A percentile compares a stretch with the other conserved stretches of the same genome.
Conservation (phyloP, 2,329 filamentous ascomycete genomes). For the Hypoxylon sp. region DNA sequence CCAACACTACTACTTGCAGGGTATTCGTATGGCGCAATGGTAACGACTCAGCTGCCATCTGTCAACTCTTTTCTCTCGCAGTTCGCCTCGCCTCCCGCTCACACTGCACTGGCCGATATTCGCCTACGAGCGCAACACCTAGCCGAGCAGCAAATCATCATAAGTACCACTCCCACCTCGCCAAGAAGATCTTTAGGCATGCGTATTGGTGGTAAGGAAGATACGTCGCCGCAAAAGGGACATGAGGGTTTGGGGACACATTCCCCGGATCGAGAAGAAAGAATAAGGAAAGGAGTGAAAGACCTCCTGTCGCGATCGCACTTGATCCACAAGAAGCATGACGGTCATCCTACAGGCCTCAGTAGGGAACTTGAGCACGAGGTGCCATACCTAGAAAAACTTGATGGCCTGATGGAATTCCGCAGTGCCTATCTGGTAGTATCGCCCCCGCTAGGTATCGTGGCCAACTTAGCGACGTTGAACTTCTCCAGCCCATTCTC, state of each 20-base stretch:
- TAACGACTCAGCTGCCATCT: slow-evolving; percentile 78
- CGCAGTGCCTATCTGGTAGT: slow-evolving; percentile 71
- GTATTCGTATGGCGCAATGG: slow-evolving; percentile 91
- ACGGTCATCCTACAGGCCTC: slow-evolving; percentile 31
- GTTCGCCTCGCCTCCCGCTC: slow-evolving; percentile 66
- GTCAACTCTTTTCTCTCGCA: slow-evolving; percentile 68
- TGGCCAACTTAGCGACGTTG: slow-evolving; percentile 72
- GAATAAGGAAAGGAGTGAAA: slow-evolving; percentile 60
- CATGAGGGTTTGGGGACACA: slow-evolving; percentile 54
- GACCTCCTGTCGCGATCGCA: slow-evolving; percentile 60
- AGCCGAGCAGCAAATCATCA: slow-evolving; percentile 69
- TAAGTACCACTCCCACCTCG: slow-evolving; percentile 53
- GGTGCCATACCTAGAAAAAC: slow-evolving; percentile 44
- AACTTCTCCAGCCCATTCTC: slow-evolving; percentile 58
- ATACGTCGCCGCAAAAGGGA: slow-evolving; percentile 53
- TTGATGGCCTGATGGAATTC: slow-evolving; percentile 54
- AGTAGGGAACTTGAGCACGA: slow-evolving; percentile 35
- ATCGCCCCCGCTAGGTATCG: slow-evolving; percentile 72
- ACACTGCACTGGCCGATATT: slow-evolving; percentile 75
- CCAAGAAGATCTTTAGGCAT: slow-evolving; percentile 56
- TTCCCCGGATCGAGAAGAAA: slow-evolving; percentile 61
- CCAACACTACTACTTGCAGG: slow-evolving; percentile 70
- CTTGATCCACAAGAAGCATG: slow-evolving; percentile 43
- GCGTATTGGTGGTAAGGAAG: slow-evolving; percentile 64
- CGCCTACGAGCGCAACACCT: slow-evolving; percentile 75